Evolutionary conservation across 1,284 basidiomycete genomes (phyloP).

Genomic region (Inonotus hispidus): DNA sequence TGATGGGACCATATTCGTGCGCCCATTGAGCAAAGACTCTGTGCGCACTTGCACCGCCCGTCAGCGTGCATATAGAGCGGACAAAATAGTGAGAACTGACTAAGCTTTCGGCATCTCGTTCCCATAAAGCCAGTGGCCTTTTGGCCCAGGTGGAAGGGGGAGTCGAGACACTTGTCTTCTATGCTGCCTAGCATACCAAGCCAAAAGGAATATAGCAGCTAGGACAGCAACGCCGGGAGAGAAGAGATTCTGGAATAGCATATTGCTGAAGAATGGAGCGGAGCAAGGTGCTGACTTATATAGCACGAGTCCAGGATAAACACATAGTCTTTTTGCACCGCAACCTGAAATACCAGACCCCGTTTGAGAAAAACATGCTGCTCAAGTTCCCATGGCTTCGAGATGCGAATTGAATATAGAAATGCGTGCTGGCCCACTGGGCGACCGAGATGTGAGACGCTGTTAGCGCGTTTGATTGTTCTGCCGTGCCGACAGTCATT

Average conservation of each 20-base stretch:
- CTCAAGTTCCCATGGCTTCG: neutral
- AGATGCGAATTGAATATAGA: too few species aligned
- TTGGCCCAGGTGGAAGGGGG: slow-evolving; percentile 25
- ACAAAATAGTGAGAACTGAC: slow-evolving; percentile 12
- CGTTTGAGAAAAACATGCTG: neutral
- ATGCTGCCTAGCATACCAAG: neutral
- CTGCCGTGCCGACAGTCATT: too few species aligned
- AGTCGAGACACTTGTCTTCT: slow-evolving; percentile 12
- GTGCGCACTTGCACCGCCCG: slow-evolving; percentile 1
- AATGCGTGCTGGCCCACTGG: too few species aligned
- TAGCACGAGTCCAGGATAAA: neutral
- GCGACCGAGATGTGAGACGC: too few species aligned
- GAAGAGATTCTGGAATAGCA: neutral
- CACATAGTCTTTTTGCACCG: neutral
- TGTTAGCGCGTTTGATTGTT: too few species aligned
- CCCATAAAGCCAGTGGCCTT: slow-evolving; percentile 24
- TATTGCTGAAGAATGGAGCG: neutral
- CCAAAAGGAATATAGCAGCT: neutral
- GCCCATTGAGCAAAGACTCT: slow-evolving; percentile 31
- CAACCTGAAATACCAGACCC: neutral
- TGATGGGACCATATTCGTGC: slow-evolving; percentile 33
- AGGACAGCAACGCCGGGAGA: neutral
- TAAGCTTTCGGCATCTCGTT: slow-evolving; percentile 22
- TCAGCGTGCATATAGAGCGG: too few species aligned
- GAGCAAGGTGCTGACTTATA: neutral